Evolutionary conservation across 176 grass and related monocot species (phyloP), one percentile per base, ranked within the genome.

Genomic region (Musa acuminata): DNA sequence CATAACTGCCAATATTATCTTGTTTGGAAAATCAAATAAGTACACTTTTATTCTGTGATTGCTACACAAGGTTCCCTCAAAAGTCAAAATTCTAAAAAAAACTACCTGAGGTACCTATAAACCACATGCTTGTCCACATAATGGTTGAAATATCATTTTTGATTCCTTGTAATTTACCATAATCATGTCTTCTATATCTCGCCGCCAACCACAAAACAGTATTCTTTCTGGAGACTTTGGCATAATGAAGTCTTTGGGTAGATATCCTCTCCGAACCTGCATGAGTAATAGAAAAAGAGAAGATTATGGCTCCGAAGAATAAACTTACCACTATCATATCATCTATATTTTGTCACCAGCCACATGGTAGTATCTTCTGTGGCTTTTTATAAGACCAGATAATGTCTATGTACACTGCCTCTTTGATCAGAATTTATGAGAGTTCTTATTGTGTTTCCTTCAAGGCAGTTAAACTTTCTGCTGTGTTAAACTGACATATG

Each of bases 151-250:
- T 73, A 62, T 65, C 78, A 63, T 23, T 79, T 88, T 81, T 75
- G 75, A 86, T 88, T 78, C 14, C 8, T 84, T 55, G 73, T 80
- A 79, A 86, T 84, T 92, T 92, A 92, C 89, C 89, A 92, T 92
- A 86, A 92, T 88, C 89, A 92, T 88, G 86, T 92, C 89, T 82
- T 92, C 89, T 73, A 92, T 86, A 84, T 92, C 89, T 85, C 89
- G 85, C 21, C 89, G 83, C 89, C 89, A 92, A 86, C 89, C 89
- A 88, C 89, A 92, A 88, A 92, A 92, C 54, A 92, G 87, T 92
- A 92, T 92, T 81, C 78, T 92, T 92, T 88, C 86, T 62, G 89
- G 86, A 79, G 83, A 86, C 78, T 92, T 92, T 83, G 86, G 86
- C 86, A 88, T 81, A 88, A 78, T 51, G 84, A 92, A 92, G 81